A percentile compares a stretch with the other conserved stretches of the same genome.
Conservation (phyloP, 2,329 filamentous ascomycete species). For the Aurifilum marmelostoma region DNA sequence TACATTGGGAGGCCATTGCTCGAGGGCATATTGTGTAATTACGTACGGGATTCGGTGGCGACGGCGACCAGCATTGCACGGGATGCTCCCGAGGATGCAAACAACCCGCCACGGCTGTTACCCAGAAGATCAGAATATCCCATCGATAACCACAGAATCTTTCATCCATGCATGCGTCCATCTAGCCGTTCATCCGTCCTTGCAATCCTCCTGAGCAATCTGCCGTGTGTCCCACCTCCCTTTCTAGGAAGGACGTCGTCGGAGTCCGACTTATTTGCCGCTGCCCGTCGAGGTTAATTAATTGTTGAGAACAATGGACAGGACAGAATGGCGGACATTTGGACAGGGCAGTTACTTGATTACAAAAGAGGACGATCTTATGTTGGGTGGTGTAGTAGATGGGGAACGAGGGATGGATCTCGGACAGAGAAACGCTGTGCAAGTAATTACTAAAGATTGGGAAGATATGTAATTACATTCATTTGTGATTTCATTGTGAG, state of each 20-base stretch:
- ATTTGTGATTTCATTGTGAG: no score
- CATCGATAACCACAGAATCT: not conserved
- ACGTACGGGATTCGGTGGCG: not conserved
- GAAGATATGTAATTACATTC: no score
- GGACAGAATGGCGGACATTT: not conserved
- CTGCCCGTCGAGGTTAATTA: not conserved
- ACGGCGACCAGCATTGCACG: not conserved
- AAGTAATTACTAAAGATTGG: no score
- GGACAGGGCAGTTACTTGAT: not conserved
- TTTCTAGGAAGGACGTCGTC: constrained; percentile 19
- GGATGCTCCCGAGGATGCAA: constrained; percentile 2
- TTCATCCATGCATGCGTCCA: not conserved
- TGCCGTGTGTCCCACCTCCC: constrained; percentile 17
- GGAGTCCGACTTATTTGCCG: constrained; percentile 7
- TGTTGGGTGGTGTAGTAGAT: not conserved
- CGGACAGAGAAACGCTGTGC: no score
- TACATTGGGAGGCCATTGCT: not conserved
- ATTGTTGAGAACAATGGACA: not conserved
- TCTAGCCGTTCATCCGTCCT: not conserved
- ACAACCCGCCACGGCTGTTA: constrained; percentile 6
- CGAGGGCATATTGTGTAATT: not conserved
- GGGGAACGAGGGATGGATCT: no score
- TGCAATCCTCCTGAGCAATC: not conserved
- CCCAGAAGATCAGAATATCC: not conserved
- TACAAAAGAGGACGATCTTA: not conserved